Conservation (phyloP, 306 rosid species). For the Alnus rubra region DNA sequence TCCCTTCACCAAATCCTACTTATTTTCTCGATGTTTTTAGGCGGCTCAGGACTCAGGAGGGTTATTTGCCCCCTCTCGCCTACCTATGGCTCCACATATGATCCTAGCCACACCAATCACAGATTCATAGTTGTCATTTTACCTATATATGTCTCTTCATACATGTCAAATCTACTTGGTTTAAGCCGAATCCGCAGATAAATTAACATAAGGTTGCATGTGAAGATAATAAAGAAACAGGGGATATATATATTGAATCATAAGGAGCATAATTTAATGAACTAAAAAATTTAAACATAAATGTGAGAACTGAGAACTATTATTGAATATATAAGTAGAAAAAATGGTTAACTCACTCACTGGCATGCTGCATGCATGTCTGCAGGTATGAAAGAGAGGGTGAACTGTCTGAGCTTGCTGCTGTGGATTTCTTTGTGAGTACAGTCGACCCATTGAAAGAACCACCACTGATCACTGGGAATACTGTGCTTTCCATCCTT, state of each 20-base stretch:
- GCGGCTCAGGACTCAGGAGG: not conserved
- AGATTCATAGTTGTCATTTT: not conserved
- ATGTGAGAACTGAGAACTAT: not conserved
- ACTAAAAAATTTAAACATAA: not conserved
- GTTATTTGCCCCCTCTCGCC: too few relatives aligned
- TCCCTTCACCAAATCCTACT: too few relatives aligned
- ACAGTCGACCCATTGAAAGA: slow-evolving; percentile 98
- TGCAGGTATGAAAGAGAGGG: slow-evolving; percentile 87
- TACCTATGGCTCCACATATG: too few relatives aligned
- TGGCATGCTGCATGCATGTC: slow-evolving; percentile 13
- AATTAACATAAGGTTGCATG: too few relatives aligned
- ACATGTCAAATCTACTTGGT: not conserved
- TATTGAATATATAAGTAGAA: slow-evolving; percentile 1
- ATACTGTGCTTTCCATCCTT: slow-evolving; percentile 96
- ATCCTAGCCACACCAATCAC: not conserved
- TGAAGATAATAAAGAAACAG: not conserved
- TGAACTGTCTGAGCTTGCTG: slow-evolving; percentile 74
- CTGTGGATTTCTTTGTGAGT: slow-evolving; percentile 99
- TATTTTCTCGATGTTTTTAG: too few relatives aligned
- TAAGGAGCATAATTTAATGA: not conserved
- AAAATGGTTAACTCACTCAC: slow-evolving; percentile 28
- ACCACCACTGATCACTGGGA: slow-evolving; percentile 92
- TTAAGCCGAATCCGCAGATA: not conserved
- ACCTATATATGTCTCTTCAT: not conserved
- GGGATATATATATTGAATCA: not conserved